phyloP scores from a whole-genome alignment of 2,329 filamentous ascomycete species.

The Cladosporium velox region DNA sequence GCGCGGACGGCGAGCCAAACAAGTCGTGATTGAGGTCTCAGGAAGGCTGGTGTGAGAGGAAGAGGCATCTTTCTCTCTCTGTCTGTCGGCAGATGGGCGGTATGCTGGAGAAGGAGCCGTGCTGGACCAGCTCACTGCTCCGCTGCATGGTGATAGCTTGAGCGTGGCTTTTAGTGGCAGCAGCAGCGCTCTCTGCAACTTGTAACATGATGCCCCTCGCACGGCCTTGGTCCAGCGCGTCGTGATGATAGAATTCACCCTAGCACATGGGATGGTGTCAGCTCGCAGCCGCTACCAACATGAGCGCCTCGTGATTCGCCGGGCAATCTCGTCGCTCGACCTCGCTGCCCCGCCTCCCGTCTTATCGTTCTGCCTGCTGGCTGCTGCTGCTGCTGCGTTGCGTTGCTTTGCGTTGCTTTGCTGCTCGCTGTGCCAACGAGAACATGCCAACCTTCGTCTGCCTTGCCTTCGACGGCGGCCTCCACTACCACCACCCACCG shows the following conservation, averaged over 20 bases:
- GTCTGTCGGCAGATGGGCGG: background rate
- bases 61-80: background rate
- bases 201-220: background rate
- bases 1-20: background rate
- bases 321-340: background rate
- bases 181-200: background rate
- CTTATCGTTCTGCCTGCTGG: conserved; percentile 9
- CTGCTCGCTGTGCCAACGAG: background rate
- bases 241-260: conserved; percentile 9
- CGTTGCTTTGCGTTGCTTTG: background rate
- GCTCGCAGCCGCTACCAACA: conserved; percentile 10
- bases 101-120: background rate
- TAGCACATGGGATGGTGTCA: conserved; percentile 10
- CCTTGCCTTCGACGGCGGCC: background rate
- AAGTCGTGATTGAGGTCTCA: conserved; percentile 1
- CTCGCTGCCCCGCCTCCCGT: conserved; percentile 12
- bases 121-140: background rate
- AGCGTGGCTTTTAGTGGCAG: background rate
- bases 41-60: background rate
- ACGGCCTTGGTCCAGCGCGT: background rate
- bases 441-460: conserved; percentile 9
- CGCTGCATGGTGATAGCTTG: background rate
- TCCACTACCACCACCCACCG: background rate
- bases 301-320: background rate
- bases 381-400: background rate